Evolutionary conservation across 345 rosid species (phyloP).

Genomic region (Firmiana major): DNA sequence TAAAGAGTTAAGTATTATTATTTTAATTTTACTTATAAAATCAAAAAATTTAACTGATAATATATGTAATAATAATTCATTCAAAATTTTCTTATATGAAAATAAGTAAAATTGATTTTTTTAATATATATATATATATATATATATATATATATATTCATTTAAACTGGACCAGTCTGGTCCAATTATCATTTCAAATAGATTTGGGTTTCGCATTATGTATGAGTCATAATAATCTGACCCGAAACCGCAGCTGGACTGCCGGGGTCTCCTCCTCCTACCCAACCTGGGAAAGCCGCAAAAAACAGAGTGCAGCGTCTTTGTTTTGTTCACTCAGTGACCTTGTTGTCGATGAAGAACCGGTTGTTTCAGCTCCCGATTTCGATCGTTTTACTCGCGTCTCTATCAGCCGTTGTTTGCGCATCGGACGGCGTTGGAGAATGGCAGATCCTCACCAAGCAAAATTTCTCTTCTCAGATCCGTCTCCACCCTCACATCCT

Average conservation of each 20-base stretch:
- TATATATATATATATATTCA: no score
- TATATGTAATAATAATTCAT: no score
- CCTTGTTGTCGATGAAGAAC: neutral
- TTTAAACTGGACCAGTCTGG: no score
- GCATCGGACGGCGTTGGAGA: slow-evolving; percentile 28
- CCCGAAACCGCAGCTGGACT: neutral
- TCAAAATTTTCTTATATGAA: no score
- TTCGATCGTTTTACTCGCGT: neutral
- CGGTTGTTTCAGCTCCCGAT: neutral
- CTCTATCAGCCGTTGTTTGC: neutral
- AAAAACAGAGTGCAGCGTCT: neutral
- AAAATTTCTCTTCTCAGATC: slow-evolving; percentile 84
- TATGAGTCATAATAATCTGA: neutral
- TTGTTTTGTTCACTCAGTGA: neutral
- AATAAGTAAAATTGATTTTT: no score
- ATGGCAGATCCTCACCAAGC: slow-evolving; percentile 70
- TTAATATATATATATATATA: no score
- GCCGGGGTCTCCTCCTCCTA: neutral
- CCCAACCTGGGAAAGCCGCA: neutral
- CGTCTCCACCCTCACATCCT: slow-evolving; percentile 66
- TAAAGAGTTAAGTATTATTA: no score
- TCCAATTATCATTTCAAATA: neutral
- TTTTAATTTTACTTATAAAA: no score
- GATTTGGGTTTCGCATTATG: neutral
- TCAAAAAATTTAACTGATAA: no score